Conservation (phyloP, 2,329 filamentous ascomycete species). For the Hymenoscyphus infarciens region DNA sequence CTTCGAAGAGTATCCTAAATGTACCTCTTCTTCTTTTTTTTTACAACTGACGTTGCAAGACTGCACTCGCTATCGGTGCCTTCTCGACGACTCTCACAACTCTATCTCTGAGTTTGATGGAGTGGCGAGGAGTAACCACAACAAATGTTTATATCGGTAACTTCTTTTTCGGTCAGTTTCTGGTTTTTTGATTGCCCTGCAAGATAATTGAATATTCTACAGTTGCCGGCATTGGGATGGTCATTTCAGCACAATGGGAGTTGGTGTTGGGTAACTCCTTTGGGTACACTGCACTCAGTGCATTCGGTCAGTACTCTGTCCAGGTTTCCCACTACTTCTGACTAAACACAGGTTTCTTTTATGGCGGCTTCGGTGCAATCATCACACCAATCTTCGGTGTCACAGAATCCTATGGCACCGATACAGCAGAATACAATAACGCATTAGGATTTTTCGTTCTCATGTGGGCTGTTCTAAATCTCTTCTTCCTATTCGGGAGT, state of each 20-base stretch:
- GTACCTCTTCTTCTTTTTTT: no score
- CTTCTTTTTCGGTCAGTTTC: constrained; percentile 45
- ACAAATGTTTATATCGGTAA: constrained; percentile 52
- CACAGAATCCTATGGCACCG: constrained; percentile 41
- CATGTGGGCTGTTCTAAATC: constrained; percentile 45
- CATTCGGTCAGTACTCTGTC: constrained; percentile 43
- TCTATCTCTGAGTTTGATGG: constrained; percentile 52
- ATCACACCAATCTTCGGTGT: constrained; percentile 46
- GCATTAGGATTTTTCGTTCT: constrained; percentile 48
- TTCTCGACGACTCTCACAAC: constrained; percentile 54
- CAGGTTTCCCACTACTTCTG: not conserved
- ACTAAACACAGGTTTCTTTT: constrained; percentile 41
- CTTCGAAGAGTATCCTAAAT: no score
- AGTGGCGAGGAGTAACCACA: constrained; percentile 48
- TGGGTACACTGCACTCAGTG: constrained; percentile 50
- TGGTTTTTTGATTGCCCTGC: constrained; percentile 30
- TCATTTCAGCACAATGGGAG: constrained; percentile 55
- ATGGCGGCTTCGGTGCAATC: constrained; percentile 47
- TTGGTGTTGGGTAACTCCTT: constrained; percentile 50
- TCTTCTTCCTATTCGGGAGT: constrained; percentile 45
- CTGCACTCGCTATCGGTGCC: constrained; percentile 48
- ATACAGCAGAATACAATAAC: constrained; percentile 44
- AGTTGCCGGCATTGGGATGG: constrained; percentile 45
- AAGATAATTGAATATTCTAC: not conserved
- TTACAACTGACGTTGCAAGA: constrained; percentile 33